Base-by-base conservation (phyloP, 2,329 filamentous ascomycete genomes). In the Pseudocercospora vitis region DNA sequence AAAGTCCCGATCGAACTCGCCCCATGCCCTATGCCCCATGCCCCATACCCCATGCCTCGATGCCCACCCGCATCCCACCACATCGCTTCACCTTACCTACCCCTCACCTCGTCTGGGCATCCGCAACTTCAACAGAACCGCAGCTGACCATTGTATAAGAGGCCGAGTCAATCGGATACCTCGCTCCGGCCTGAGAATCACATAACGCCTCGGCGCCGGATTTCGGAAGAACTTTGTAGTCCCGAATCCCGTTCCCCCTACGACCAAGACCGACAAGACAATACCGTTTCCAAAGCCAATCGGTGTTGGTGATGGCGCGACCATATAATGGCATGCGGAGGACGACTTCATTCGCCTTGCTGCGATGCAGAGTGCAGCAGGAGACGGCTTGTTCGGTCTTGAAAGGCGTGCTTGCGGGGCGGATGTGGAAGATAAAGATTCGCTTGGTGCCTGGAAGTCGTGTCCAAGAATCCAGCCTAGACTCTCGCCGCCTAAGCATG, bases 51-150 rank as follows among this genome's bases (percentile, higher is more conserved):
- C n/a, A n/a, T n/a, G n/a, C n/a, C 39, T 11, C 84, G 85, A 69
- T 96, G 92, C 1, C 82, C 85, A 66, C 87, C 92, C 64, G 84
- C 89, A 74, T 96, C 91, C 89, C 89, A 95, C 89, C 90, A 96
- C 91, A 96, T 96, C 18, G 81, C 89, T 12, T 92, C 92, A 1
- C 91, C 91, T 0, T 96, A 78, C 0, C 81, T 77, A 37, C 80
- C 75, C 16, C 80, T 69, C 65, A 95, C 6, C 81, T 74, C 1
- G 84, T 83, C 76, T 96, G 96, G 59, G 73, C 68, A 61, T 76
- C 75, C 3, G 84, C 86, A 70, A 90, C 82, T 2, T 76, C 72
- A 0, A 83, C 79, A 1, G 83, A 91, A 60, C 84, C 81, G 62
- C 95, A 97, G 32, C 81, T 87, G 48, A 97, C 80, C 76, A 97